Evolutionary conservation across 345 rosid species (phyloP).

Genomic region (Sonneratia caseolaris): DNA sequence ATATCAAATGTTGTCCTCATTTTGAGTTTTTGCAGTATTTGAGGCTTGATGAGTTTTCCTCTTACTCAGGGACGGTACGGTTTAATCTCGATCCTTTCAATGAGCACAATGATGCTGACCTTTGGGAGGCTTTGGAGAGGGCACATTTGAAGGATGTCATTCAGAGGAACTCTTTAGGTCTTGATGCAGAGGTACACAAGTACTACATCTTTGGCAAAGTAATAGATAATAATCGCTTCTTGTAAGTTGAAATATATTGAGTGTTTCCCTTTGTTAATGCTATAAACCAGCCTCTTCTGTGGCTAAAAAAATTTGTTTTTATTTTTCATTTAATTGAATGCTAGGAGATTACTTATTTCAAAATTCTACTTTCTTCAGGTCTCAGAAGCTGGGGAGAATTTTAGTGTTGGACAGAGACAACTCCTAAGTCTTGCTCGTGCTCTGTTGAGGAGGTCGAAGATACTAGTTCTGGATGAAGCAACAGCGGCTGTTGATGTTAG

Average conservation of each 20-base stretch:
- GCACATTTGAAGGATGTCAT: slow-evolving; percentile 79
- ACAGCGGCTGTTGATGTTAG: slow-evolving; percentile 95
- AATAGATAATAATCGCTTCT: too few species aligned
- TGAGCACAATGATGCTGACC: slow-evolving; percentile 79
- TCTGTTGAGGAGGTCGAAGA: slow-evolving; percentile 68
- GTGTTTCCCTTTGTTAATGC: too few species aligned
- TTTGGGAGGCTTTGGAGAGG: slow-evolving; percentile 89
- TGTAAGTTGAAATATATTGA: too few species aligned
- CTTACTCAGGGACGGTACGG: slow-evolving; percentile 60
- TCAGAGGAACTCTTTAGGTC: slow-evolving; percentile 52
- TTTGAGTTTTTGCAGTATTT: too few species aligned
- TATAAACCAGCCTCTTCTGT: too few species aligned
- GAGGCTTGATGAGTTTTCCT: background rate
- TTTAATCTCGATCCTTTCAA: slow-evolving; percentile 85
- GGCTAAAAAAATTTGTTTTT: too few species aligned
- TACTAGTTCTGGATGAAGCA: slow-evolving; percentile 92
- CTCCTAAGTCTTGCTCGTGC: slow-evolving; percentile 86
- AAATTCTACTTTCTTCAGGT: slow-evolving; percentile 27
- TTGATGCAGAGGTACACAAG: slow-evolving; percentile 57
- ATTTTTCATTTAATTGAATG: too few species aligned
- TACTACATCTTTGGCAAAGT: too few species aligned
- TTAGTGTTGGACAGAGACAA: slow-evolving; percentile 90
- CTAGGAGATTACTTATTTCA: too few species aligned
- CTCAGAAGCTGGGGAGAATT: slow-evolving; percentile 83
- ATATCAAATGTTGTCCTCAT: too few species aligned